phyloP scores from a whole-genome alignment of 176 grass and related monocot species.

The Elymus sibiricus region DNA sequence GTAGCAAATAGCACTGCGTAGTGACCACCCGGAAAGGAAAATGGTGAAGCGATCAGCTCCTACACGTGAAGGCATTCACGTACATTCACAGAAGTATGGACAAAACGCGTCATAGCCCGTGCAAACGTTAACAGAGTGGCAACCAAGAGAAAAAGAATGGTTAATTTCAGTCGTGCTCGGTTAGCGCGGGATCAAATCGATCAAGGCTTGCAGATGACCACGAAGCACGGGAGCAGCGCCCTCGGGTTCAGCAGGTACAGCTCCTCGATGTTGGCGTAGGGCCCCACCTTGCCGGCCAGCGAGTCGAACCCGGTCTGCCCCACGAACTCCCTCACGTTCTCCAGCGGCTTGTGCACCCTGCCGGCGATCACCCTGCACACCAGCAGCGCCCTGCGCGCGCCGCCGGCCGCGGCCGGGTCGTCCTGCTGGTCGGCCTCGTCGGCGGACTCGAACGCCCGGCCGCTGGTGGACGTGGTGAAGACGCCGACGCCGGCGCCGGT shows the following conservation, averaged over 20 bases:
- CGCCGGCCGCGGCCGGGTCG: background rate
- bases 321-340: conserved; percentile 66
- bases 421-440: conserved; percentile 1
- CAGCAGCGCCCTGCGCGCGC: conserved; percentile 56
- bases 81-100: conserved; percentile 24
- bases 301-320: conserved; percentile 85
- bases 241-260: conserved; percentile 91
- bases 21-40: background rate
- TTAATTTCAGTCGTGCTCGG: background rate
- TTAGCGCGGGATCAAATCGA: background rate
- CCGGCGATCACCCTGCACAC: conserved; percentile 92
- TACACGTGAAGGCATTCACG: conserved; percentile 16
- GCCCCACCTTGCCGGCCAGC: conserved; percentile 82
- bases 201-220: conserved; percentile 77
- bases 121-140: conserved; percentile 24
- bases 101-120: conserved; percentile 18
- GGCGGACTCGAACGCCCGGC: conserved; percentile 60
- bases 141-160: conserved; percentile 30
- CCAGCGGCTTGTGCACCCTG: conserved; percentile 82
- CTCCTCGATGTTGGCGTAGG: conserved; percentile 89
- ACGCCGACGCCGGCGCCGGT: conserved; percentile 45
- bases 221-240: conserved; percentile 87
- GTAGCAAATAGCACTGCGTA: background rate
- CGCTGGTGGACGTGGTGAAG: conserved; percentile 85
- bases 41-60: background rate